A percentile compares a stretch with the other conserved stretches of the same genome.
Conservation (phyloP, 805 yeast species). For the Wickerhamiella azyma region DNA sequence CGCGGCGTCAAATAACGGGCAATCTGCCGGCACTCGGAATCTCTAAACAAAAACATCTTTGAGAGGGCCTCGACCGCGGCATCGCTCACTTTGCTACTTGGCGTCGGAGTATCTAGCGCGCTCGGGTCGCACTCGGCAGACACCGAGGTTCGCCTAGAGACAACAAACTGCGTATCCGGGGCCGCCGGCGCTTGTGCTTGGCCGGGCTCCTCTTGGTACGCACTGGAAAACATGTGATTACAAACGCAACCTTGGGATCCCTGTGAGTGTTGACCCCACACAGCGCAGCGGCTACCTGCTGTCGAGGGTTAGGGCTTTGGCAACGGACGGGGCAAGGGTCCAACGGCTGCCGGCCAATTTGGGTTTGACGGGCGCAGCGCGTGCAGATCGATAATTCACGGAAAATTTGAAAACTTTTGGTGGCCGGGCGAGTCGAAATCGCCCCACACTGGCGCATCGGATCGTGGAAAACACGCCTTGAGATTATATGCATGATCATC, state of each 20-base stretch:
- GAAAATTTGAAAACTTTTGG: too few species aligned
- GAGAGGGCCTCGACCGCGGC: conserved; percentile 45
- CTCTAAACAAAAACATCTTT: conserved; percentile 72
- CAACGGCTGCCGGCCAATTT: not conserved
- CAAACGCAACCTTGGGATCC: not conserved
- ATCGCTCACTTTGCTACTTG: not conserved
- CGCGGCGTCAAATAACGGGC: conserved; percentile 75
- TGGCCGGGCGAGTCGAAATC: too few species aligned
- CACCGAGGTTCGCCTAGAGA: conserved; percentile 3
- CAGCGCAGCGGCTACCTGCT: too few species aligned
- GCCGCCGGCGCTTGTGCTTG: not conserved
- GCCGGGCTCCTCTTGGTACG: conserved; percentile 1
- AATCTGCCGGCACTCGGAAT: conserved; percentile 69
- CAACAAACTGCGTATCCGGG: conserved; percentile 3
- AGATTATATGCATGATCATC: too few species aligned
- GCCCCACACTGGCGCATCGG: too few species aligned
- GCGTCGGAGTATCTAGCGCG: not conserved
- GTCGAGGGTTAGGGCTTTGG: not conserved
- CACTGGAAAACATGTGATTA: conserved; percentile 4
- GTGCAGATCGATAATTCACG: too few species aligned
- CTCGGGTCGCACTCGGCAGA: conserved; percentile 6
- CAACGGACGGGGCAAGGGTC: not conserved
- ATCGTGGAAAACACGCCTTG: too few species aligned
- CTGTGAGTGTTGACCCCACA: too few species aligned
- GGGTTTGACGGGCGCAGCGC: too few species aligned